These are phyloP conservation scores for Scheffersomyces lignicola DNA, from an alignment of 1,139 yeast genomes.

Conservation along the genomic window DNA sequence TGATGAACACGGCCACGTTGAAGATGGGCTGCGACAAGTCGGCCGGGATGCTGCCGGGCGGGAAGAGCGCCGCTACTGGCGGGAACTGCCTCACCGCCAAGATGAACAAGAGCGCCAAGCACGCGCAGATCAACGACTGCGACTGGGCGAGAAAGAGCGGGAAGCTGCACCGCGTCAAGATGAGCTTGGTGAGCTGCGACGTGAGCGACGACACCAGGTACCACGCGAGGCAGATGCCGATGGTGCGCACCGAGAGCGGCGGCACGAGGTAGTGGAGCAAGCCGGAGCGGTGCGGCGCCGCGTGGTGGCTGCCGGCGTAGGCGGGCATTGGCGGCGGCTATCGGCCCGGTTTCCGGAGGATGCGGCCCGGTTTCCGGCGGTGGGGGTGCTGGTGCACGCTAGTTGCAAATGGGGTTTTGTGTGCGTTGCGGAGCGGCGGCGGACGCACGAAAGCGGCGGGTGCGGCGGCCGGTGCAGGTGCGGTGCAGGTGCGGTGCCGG, in stretches of 20 bases:
- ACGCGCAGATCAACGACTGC: constrained; percentile 44
- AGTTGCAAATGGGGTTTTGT: too few species aligned
- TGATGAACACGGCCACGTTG: constrained; percentile 20
- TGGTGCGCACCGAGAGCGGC: constrained; percentile 13
- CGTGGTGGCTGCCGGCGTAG: too few species aligned
- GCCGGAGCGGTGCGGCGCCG: too few species aligned
- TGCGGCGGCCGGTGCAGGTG: too few species aligned
- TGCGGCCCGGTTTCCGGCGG: too few species aligned
- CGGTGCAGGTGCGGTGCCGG: too few species aligned
- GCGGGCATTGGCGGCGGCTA: too few species aligned
- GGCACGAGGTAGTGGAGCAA: too few species aligned
- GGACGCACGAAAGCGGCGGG: too few species aligned
- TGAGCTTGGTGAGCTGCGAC: constrained; percentile 47
- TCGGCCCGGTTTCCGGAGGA: too few species aligned
- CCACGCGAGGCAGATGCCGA: constrained; percentile 38
- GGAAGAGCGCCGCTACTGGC: constrained; percentile 21
- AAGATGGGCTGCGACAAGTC: constrained; percentile 22
- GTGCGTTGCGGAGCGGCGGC: too few species aligned
- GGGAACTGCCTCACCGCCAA: constrained; percentile 22
- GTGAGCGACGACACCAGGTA: constrained; percentile 48
- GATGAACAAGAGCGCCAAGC: constrained; percentile 28
- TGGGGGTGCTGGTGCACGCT: too few species aligned
- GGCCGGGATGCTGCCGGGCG: constrained; percentile 32
- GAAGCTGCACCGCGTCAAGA: constrained; percentile 41
- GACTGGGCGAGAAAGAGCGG: constrained; percentile 54